Conservation (phyloP, 805 yeast genomes). For the Saccharomycopsis schoenii region DNA sequence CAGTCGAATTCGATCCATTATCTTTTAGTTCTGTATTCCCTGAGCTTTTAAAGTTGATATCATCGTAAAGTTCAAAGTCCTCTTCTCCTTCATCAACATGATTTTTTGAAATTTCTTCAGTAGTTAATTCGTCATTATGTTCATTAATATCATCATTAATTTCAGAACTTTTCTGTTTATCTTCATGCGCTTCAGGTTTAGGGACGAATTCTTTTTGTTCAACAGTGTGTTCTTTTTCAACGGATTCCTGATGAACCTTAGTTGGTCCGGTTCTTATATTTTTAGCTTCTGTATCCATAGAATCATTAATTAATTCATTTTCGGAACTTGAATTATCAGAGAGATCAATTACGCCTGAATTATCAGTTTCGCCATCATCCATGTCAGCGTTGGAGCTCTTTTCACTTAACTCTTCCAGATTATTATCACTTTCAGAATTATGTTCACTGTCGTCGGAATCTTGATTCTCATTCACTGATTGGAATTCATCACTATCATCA, state of each 20-base stretch:
- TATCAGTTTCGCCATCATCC: not conserved
- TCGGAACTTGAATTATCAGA: not conserved
- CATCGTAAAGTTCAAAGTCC: not conserved
- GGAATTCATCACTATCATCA: not conserved
- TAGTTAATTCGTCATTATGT: not conserved
- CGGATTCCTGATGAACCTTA: not conserved
- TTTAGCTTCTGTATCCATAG: not conserved
- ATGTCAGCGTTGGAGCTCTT: not conserved
- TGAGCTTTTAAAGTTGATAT: not conserved
- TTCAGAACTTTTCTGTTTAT: not conserved
- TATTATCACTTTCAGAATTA: not conserved
- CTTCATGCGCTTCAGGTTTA: not conserved
- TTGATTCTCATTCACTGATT: not conserved
- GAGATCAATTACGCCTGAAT: not conserved
- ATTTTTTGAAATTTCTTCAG: not conserved
- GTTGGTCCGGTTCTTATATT: not conserved
- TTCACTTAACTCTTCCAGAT: not conserved
- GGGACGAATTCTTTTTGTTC: not conserved
- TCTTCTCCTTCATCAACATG: not conserved
- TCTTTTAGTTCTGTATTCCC: not conserved
- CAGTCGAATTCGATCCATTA: not conserved
- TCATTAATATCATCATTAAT: not conserved
- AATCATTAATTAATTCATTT: not conserved
- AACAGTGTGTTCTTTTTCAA: not conserved
- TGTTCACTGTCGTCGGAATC: not conserved